These are phyloP conservation scores for Phytophthora melonis DNA, from an alignment of 352 stramenopile genomes.

Conservation along the genomic window DNA sequence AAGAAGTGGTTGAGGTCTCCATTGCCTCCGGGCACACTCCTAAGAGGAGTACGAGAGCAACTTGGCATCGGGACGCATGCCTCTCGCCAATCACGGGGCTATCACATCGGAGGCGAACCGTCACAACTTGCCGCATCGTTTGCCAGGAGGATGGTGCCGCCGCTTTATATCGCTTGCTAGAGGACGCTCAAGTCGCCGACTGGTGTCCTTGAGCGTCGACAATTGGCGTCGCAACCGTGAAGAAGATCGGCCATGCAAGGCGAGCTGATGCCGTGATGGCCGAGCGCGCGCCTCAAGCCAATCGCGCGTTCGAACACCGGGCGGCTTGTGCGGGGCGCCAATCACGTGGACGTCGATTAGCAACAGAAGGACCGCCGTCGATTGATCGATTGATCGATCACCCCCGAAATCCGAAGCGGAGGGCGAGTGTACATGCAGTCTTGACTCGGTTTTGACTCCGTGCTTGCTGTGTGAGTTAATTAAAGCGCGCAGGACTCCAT, in stretches of 20 bases:
- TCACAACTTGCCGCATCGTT: slow-evolving; percentile 26
- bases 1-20: slow-evolving; percentile 36
- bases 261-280: slow-evolving; percentile 29
- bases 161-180: slow-evolving; percentile 16
- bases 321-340: neutral
- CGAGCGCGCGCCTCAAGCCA: slow-evolving; percentile 24
- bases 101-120: slow-evolving; percentile 21
- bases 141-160: slow-evolving; percentile 24
- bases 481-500: neutral
- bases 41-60: slow-evolving; percentile 2
- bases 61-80: slow-evolving; percentile 20
- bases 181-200: slow-evolving; percentile 11
- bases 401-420: slow-evolving; percentile 10
- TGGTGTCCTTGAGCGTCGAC: slow-evolving; percentile 19
- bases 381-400: slow-evolving; percentile 19
- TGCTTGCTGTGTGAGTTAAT: neutral
- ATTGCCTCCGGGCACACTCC: neutral
- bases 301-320: slow-evolving; percentile 26
- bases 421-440: no score
- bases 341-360: slow-evolving; percentile 13
- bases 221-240: slow-evolving; percentile 29
- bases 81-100: slow-evolving; percentile 36
- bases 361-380: slow-evolving; percentile 1
- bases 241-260: slow-evolving; percentile 7
- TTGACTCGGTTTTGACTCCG: neutral